Percentiles rank a stretch among this genome's conserved stretches.
Evolutionary conservation across 139 green algal genomes (phyloP).

Genomic region (Edaphochlamys debaryana): DNA sequence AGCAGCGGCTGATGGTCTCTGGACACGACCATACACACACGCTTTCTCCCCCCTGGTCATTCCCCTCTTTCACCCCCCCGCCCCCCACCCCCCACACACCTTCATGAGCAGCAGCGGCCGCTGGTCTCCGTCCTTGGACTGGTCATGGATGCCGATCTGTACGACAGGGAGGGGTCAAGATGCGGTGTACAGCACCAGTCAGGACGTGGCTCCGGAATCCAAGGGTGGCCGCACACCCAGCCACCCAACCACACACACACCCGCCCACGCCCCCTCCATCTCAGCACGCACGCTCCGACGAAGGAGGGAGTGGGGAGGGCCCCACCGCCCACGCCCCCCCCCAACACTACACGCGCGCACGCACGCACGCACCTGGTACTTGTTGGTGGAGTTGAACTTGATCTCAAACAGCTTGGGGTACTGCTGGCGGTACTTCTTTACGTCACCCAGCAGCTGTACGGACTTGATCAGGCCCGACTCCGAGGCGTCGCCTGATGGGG

Average conservation of each 20-base stretch:
- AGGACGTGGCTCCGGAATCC: too few relatives aligned
- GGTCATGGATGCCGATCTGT: constrained; percentile 42
- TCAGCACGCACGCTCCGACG: too few relatives aligned
- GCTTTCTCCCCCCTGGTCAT: too few relatives aligned
- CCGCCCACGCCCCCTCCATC: too few relatives aligned
- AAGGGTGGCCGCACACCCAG: too few relatives aligned
- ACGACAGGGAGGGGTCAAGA: too few relatives aligned
- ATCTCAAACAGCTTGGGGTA: constrained; percentile 89
- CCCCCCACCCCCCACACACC: constrained; percentile 2
- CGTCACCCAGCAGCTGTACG: constrained; percentile 72
- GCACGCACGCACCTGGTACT: constrained; percentile 78
- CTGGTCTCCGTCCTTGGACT: constrained; percentile 29
- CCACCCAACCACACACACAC: too few relatives aligned
- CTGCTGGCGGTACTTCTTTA: constrained; percentile 49
- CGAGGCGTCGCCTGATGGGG: constrained; percentile 78
- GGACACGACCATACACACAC: too few relatives aligned
- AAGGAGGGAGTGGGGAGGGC: too few relatives aligned
- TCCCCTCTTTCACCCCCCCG: too few relatives aligned
- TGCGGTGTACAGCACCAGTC: too few relatives aligned
- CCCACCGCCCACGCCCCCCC: too few relatives aligned
- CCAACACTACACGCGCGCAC: neutral
- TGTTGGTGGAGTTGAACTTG: constrained; percentile 92
- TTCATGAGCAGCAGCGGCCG: constrained; percentile 67
- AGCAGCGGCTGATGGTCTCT: constrained; percentile 47
- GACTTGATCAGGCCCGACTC: constrained; percentile 82